Evolutionary conservation across 73 alveolate genomes (phyloP).

Genomic region (Breviolum minutum): DNA sequence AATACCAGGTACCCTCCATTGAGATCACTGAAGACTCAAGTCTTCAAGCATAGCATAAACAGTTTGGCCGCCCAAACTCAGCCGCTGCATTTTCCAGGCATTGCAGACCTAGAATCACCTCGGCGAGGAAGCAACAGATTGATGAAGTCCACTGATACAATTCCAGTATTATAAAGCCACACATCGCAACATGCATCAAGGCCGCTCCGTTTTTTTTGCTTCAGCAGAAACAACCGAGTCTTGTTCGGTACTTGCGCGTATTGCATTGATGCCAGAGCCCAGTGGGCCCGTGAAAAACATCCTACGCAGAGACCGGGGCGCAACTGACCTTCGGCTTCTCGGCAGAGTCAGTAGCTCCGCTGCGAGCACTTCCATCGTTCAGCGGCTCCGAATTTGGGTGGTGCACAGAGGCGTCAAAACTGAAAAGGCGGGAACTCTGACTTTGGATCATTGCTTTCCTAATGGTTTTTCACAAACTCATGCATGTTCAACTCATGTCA

Average conservation of each 20-base stretch:
- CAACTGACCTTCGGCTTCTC: not conserved
- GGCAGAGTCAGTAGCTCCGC: not conserved
- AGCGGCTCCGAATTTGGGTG: slow-evolving; percentile 14
- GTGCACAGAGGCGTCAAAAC: not conserved
- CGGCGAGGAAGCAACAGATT: not conserved
- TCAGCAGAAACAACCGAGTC: not conserved
- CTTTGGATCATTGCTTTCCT: too few species aligned
- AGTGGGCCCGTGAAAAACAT: slow-evolving; percentile 38
- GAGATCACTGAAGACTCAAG: too few species aligned
- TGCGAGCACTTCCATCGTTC: not conserved
- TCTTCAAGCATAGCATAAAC: too few species aligned
- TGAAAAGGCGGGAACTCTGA: too few species aligned
- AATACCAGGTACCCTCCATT: too few species aligned
- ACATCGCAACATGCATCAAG: not conserved
- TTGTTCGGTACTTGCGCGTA: not conserved
- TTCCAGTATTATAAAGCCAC: not conserved
- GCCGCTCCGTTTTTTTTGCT: slow-evolving; percentile 6
- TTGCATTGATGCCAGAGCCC: slow-evolving; percentile 12
- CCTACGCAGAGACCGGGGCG: slow-evolving; percentile 15
- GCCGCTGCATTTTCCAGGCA: too few species aligned
- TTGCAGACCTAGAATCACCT: too few species aligned
- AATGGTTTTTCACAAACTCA: too few species aligned
- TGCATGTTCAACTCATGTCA: too few species aligned
- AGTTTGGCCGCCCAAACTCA: too few species aligned
- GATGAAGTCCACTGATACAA: not conserved